phyloP scores from a whole-genome alignment of 2,329 filamentous ascomycete genomes.

The Cladophialophora immunda region DNA sequence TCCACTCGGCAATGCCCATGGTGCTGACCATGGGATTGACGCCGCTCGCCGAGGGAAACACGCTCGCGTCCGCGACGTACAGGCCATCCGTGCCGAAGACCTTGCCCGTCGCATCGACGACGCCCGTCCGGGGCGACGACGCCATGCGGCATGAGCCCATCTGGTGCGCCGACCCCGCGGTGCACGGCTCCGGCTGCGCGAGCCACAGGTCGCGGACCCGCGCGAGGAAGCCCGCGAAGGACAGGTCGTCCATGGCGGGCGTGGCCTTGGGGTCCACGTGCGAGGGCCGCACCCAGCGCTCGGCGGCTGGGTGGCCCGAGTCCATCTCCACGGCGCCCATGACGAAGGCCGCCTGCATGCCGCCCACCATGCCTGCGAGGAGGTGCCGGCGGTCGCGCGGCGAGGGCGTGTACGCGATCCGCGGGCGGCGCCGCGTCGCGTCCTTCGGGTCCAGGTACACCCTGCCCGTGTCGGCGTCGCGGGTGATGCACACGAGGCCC shows the following conservation, averaged over 20 bases:
- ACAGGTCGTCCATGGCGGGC: slow-evolving; percentile 54
- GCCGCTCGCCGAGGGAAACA: slow-evolving; percentile 61
- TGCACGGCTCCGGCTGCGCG: slow-evolving; percentile 54
- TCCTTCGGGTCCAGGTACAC: slow-evolving; percentile 80
- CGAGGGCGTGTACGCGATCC: slow-evolving; percentile 75
- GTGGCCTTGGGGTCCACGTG: not conserved
- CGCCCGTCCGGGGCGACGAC: slow-evolving; percentile 49
- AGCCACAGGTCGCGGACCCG: slow-evolving; percentile 58
- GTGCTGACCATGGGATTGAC: slow-evolving; percentile 63
- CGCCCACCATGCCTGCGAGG: slow-evolving; percentile 74
- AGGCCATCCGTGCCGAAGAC: slow-evolving; percentile 58
- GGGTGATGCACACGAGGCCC: slow-evolving; percentile 75
- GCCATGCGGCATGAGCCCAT: slow-evolving; percentile 63
- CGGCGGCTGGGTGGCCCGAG: slow-evolving; percentile 67
- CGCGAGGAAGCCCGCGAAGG: slow-evolving; percentile 64
- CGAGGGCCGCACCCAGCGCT: slow-evolving; percentile 66
- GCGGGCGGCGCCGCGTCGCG: slow-evolving; percentile 68
- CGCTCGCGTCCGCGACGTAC: slow-evolving; percentile 60
- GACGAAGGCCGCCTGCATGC: slow-evolving; percentile 80
- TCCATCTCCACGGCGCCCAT: slow-evolving; percentile 83
- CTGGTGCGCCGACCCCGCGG: slow-evolving; percentile 57
- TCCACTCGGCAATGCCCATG: slow-evolving; percentile 60
- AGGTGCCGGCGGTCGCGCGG: slow-evolving; percentile 76
- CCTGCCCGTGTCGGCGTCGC: slow-evolving; percentile 78
- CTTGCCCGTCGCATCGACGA: slow-evolving; percentile 55